Conservation (phyloP, 1,284 basidiomycete genomes). For the Wallemia ichthyophaga region DNA sequence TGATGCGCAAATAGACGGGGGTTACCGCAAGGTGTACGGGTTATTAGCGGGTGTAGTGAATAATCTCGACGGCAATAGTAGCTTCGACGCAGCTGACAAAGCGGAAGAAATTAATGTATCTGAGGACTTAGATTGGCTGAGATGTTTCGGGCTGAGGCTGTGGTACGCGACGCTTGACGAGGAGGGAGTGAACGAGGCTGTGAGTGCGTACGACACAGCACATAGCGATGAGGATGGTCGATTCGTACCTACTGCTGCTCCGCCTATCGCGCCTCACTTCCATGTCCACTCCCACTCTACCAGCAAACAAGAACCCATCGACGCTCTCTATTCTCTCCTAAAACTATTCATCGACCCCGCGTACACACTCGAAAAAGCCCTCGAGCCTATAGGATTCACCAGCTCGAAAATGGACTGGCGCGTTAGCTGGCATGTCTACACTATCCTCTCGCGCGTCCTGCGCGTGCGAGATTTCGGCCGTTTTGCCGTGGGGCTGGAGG, state of each 20-base stretch:
- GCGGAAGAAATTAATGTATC: constrained; percentile 37
- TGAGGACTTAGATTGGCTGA: constrained; percentile 76
- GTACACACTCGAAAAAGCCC: constrained; percentile 21
- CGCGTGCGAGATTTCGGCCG: constrained; percentile 57
- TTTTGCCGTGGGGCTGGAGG: constrained; percentile 14
- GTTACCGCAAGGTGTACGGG: constrained; percentile 52
- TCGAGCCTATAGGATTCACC: constrained; percentile 38
- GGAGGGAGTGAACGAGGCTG: constrained; percentile 34
- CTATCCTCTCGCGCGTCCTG: constrained; percentile 54
- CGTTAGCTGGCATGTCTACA: constrained; percentile 75
- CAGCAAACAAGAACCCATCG: constrained; percentile 16
- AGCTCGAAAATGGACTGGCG: constrained; percentile 48
- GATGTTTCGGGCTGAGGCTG: constrained; percentile 60
- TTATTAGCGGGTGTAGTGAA: constrained; percentile 52
- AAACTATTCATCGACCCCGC: constrained; percentile 31
- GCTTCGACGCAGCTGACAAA: constrained; percentile 25
- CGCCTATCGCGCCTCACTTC: constrained; percentile 3
- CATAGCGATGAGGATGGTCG: constrained; percentile 8
- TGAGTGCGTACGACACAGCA: constrained; percentile 30
- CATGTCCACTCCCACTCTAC: neutral
- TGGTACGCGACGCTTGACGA: constrained; percentile 65
- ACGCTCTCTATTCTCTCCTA: constrained; percentile 59
- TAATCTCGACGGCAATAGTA: constrained; percentile 25
- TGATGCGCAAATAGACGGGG: constrained; percentile 36
- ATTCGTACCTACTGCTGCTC: constrained; percentile 11